Evolutionary conservation across 2,329 filamentous ascomycete species (phyloP), one percentile per base, ranked within the genome.

Genomic region (Pseudocercospora pini-densiflorae): DNA sequence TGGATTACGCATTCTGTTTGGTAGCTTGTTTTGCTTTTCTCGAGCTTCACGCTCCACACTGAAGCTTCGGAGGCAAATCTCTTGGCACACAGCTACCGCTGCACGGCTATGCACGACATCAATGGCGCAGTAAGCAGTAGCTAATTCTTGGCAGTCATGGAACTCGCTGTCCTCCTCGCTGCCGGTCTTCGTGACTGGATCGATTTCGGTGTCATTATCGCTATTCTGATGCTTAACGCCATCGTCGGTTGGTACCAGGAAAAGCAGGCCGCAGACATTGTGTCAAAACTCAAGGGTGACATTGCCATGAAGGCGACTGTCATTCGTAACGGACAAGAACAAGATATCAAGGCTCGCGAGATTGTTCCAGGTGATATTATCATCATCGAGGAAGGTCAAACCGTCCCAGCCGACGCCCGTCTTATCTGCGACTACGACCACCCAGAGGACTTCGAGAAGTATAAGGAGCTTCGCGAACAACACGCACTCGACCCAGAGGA

Each of bases 201-300:
- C 71, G 90, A 93, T 82, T 86, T 92, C 72, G 90, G 89, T 86
- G 89, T 93, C 79, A 92, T 92, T 78, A 87, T 89, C 74, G 90
- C 86, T 83, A 92, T 93, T 79, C 82, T 93, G 63, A 74, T 89
- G 77, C 88, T 93, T 69, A 93, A 93, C 82, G 90, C 90, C 71
- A 82, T 89, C 70, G 90, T 92, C 78, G 90, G 90, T 83, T 92
- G 90, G 87, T 92, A 92, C 79, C 90, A 92, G 79, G 90, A 92
- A 81, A 92, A 92, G 83, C 90, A 92, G 81, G 90, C 90, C 74
- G 90, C 89, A 72, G 90, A 92, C 80, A 89, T 92, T 75, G 90
- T 92, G 75, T 90, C 90, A 64, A 87, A 84, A 69, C 82, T 92
- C 68, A 92, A 92, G 84, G 90, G 90, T 82, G 90, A 92, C 76